These are phyloP conservation scores for Luvunga scandens DNA, from an alignment of 345 rosid species.

Conservation along the genomic window DNA sequence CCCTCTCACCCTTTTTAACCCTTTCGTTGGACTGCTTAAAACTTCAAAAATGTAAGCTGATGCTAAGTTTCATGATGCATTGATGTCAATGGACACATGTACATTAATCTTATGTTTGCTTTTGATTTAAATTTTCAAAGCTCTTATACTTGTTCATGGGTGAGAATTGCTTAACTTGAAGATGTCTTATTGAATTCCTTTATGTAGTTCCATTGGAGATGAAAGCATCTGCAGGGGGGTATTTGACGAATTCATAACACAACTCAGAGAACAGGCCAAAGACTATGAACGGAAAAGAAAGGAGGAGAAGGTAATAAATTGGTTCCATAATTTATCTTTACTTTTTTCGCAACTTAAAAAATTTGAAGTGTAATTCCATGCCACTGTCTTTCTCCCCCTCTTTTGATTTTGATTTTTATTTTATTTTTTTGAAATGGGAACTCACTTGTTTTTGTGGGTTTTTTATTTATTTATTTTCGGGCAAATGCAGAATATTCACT, in stretches of 20 bases:
- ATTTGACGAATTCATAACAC: conserved; percentile 62
- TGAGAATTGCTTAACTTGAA: conserved; percentile 6
- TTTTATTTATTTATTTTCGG: background rate
- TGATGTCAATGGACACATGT: background rate
- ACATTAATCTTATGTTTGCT: background rate
- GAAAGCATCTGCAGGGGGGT: conserved; percentile 62
- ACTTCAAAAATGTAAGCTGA: background rate
- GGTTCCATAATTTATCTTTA: background rate
- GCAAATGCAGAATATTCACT: background rate
- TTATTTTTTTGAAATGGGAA: background rate
- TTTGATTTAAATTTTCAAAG: conserved; percentile 1
- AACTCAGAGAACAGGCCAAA: conserved; percentile 64
- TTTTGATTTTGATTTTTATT: background rate
- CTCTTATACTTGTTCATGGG: background rate
- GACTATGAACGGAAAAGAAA: conserved; percentile 57
- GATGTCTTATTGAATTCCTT: conserved; percentile 16
- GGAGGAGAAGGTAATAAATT: conserved; percentile 64
- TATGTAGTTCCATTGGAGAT: conserved; percentile 65
- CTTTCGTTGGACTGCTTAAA: background rate
- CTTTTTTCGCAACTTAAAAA: background rate
- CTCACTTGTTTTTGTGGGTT: background rate
- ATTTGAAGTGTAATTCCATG: background rate
- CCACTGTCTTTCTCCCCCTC: background rate
- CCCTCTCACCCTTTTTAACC: background rate
- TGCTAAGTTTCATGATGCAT: background rate